A percentile compares a stretch with the other conserved stretches of the same genome.
Evolutionary conservation across 208 protist genomes (phyloP).

Genomic region (Tritrichomonas musculus): DNA sequence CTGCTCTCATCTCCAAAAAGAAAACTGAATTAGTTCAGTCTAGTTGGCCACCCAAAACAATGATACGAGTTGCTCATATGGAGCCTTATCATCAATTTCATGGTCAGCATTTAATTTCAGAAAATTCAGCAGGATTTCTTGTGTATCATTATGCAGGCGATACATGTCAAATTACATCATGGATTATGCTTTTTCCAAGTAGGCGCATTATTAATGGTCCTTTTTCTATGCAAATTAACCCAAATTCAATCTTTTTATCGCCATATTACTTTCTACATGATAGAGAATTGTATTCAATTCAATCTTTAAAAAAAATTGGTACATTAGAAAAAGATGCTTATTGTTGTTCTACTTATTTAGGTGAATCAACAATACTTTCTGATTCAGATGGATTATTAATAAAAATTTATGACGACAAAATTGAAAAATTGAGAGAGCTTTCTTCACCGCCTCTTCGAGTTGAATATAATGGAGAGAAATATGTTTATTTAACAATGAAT

Average conservation of each 20-base stretch:
- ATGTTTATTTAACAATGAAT: not conserved
- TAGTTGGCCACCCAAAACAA: conserved; percentile 20
- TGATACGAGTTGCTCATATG: not conserved
- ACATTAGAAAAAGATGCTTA: not conserved
- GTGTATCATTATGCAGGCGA: not conserved
- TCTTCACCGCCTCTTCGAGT: not conserved
- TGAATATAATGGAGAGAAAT: not conserved
- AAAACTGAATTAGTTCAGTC: not conserved
- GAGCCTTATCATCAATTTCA: not conserved
- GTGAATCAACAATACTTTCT: not conserved
- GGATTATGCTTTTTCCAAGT: not conserved
- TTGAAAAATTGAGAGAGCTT: not conserved
- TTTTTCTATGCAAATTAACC: not conserved
- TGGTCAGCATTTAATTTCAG: not conserved
- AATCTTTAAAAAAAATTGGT: not conserved
- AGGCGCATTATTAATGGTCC: not conserved
- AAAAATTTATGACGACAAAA: not conserved
- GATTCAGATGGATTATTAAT: not conserved
- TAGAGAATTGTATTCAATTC: not conserved
- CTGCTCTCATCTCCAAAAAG: not conserved
- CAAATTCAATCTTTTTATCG: not conserved
- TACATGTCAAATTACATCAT: not conserved
- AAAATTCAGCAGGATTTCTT: not conserved
- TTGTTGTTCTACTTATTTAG: not conserved
- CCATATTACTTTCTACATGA: not conserved